Conservation (phyloP, 768 basidiomycete genomes). For the Crucibulum laeve region DNA sequence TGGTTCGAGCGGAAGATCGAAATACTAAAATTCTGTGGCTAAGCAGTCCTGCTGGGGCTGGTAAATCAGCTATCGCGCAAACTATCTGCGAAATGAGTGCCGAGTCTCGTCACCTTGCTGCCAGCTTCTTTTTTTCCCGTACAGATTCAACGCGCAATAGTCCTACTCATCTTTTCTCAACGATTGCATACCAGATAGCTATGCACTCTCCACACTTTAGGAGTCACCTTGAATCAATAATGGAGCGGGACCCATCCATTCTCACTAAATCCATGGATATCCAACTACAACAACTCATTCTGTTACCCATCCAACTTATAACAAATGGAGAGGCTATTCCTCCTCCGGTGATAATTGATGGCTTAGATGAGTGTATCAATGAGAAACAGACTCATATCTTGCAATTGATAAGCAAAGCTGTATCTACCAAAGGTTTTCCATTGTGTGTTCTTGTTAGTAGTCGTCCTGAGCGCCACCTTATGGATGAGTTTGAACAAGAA, state of each 20-base stretch:
- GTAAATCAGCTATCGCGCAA: slow-evolving; percentile 21
- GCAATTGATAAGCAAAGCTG: slow-evolving; percentile 2
- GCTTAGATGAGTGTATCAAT: slow-evolving; percentile 21
- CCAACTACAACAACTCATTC: slow-evolving; percentile 13
- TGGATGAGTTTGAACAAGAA: not conserved
- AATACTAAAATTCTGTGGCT: slow-evolving; percentile 12
- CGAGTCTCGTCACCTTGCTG: slow-evolving; percentile 15
- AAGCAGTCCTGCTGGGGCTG: slow-evolving; percentile 19
- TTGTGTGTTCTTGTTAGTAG: slow-evolving; percentile 19
- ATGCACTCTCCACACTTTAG: slow-evolving; percentile 1
- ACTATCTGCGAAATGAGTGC: slow-evolving; percentile 16
- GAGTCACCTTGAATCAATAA: slow-evolving; percentile 2
- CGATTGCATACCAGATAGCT: slow-evolving; percentile 25
- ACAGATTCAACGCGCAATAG: slow-evolving; percentile 17
- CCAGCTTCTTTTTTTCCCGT: slow-evolving; percentile 31
- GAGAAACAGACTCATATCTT: slow-evolving; percentile 10
- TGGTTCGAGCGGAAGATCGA: not conserved
- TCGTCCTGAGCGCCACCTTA: slow-evolving; percentile 20
- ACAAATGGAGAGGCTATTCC: not conserved
- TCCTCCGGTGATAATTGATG: slow-evolving; percentile 15
- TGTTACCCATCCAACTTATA: slow-evolving; percentile 7
- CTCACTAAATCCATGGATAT: slow-evolving; percentile 8
- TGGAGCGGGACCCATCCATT: slow-evolving; percentile 12
- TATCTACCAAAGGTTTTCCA: slow-evolving; percentile 10
- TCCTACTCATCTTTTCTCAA: slow-evolving; percentile 20